Conservation (phyloP, 495 filamentous ascomycete species). For the Xylaria venustula region DNA sequence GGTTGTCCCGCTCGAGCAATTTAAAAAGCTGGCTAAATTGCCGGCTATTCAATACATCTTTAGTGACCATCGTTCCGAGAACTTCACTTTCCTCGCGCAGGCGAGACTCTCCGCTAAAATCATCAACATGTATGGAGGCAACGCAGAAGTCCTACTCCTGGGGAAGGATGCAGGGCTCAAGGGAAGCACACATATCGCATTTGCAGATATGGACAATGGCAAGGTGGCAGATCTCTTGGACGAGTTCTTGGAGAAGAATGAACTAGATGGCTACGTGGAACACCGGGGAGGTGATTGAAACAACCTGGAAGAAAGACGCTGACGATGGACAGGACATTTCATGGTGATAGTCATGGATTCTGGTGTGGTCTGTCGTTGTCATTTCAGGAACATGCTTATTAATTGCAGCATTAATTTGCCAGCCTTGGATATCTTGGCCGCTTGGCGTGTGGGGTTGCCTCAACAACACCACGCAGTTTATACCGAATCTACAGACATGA, state of each 20-base stretch:
- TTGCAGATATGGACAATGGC: slow-evolving; percentile 46
- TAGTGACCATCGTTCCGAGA: slow-evolving; percentile 42
- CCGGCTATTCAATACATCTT: slow-evolving; percentile 47
- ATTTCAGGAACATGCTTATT: no score
- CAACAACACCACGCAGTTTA: no score
- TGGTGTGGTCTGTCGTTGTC: no score
- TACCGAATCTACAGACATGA: no score
- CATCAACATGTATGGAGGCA: slow-evolving; percentile 48
- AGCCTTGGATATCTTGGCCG: no score
- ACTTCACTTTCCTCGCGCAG: slow-evolving; percentile 28
- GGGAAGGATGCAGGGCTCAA: slow-evolving; percentile 37
- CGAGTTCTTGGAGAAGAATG: slow-evolving; percentile 34
- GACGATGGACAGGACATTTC: no score
- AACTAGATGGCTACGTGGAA: slow-evolving; percentile 30
- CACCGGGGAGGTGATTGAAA: neutral
- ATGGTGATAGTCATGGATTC: no score
- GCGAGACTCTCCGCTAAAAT: slow-evolving; percentile 31
- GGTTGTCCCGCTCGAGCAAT: slow-evolving; percentile 40
- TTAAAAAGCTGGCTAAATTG: slow-evolving; percentile 46
- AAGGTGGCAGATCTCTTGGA: slow-evolving; percentile 42
- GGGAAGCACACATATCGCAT: slow-evolving; percentile 46
- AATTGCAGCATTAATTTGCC: no score
- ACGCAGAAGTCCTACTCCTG: slow-evolving; percentile 42
- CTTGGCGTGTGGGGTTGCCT: no score
- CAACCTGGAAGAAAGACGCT: neutral